These are phyloP conservation scores for Fusarium coicis DNA, from an alignment of 2,329 filamentous ascomycete genomes.

Conservation along the genomic window DNA sequence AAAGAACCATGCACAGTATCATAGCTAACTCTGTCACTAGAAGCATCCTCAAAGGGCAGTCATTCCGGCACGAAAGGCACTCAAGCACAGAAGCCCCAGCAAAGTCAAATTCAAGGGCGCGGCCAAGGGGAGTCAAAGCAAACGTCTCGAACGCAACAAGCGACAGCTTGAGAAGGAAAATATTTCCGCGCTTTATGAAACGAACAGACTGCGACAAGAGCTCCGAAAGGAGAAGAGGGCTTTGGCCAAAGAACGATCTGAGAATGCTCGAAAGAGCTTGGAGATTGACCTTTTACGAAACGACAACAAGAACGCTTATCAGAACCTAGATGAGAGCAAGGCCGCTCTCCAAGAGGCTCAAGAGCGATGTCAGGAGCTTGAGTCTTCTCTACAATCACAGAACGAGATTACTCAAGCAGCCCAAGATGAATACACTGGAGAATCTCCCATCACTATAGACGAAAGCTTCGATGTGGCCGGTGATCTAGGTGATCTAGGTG, in stretches of 20 bases:
- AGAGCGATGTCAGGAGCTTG: background rate
- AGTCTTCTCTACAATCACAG: background rate
- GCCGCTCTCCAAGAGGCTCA: fast-evolving
- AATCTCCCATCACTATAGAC: fast-evolving
- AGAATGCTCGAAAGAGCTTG: background rate
- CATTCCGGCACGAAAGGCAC: background rate
- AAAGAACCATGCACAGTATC: fast-evolving
- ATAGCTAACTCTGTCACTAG: background rate
- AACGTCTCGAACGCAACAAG: background rate
- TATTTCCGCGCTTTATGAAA: background rate
- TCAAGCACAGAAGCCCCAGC: fast-evolving
- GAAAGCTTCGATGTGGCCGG: background rate
- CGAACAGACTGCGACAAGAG: background rate
- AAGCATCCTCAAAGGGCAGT: background rate
- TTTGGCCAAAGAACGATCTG: background rate
- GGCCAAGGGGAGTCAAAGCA: too few relatives aligned
- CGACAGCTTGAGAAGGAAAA: background rate
- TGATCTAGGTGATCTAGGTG: too few relatives aligned
- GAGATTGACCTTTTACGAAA: background rate
- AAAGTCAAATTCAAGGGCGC: too few relatives aligned
- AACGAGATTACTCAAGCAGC: fast-evolving
- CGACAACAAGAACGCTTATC: fast-evolving
- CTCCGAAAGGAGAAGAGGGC: background rate
- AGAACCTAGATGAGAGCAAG: fast-evolving
- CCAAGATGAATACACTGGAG: fast-evolving